phyloP scores from a whole-genome alignment of 495 filamentous ascomycete genomes.

The Xylaria curta region DNA sequence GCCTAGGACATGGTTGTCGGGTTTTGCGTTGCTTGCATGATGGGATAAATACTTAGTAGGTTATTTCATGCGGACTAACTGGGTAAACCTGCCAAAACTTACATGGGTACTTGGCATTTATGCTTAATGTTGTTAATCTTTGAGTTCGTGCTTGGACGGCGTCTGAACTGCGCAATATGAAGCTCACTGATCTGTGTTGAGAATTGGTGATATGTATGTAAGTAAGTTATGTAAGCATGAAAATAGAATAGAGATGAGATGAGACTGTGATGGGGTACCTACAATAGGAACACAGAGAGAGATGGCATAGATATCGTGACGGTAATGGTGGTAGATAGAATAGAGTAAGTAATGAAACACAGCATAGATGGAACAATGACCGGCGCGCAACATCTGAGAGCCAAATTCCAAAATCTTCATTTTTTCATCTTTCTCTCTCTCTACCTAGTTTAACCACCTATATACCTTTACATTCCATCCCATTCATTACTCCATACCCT shows the following conservation, averaged over 20 bases:
- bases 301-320: background rate
- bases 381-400: background rate
- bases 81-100: background rate
- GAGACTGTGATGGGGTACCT: background rate
- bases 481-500: background rate
- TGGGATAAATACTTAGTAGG: background rate
- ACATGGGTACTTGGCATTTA: background rate
- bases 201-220: background rate
- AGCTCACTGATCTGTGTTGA: background rate
- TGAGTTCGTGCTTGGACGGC: background rate
- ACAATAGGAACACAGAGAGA: background rate
- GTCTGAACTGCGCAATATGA: too few relatives aligned
- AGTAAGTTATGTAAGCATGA: background rate
- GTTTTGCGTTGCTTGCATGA: background rate
- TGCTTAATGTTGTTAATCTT: background rate
- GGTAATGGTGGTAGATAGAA: background rate
- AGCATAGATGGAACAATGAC: background rate
- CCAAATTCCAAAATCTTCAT: background rate
- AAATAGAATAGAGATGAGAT: background rate
- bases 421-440: background rate
- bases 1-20: background rate
- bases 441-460: constrained; percentile 3
- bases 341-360: background rate
- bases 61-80: background rate
- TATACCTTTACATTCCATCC: constrained; percentile 8